A percentile compares a stretch with the other conserved stretches of the same genome.
phyloP scores from a whole-genome alignment of 495 filamentous ascomycete genomes.

The Astrothelium macrocarpum region DNA sequence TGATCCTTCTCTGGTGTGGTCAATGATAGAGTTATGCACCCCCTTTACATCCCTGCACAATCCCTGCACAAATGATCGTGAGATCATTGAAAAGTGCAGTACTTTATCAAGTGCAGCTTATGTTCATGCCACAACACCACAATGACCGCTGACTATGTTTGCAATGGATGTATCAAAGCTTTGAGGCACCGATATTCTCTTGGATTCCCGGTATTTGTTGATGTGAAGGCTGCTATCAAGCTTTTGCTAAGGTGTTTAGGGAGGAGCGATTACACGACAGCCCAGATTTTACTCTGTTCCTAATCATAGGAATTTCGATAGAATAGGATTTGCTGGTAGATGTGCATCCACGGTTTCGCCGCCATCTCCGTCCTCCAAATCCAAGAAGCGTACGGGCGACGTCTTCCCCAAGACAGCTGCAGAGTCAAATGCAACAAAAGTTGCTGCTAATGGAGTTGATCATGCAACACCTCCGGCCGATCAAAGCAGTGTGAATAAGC shows the following conservation, averaged over 20 bases:
- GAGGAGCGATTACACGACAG: not conserved
- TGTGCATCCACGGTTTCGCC: not conserved
- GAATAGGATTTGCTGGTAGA: not conserved
- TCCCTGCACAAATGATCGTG: constrained; percentile 1
- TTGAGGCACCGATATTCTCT: not conserved
- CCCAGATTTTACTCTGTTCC: not conserved
- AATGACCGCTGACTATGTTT: not conserved
- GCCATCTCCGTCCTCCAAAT: not conserved
- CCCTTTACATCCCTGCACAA: no score
- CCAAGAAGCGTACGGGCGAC: not conserved
- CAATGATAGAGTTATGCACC: no score
- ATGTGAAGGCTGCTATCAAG: not conserved
- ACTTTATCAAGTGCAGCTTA: no score
- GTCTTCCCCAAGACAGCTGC: not conserved
- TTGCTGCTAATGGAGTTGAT: not conserved
- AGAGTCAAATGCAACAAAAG: not conserved
- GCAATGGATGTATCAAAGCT: not conserved
- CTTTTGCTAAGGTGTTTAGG: not conserved
- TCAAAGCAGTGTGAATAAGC: not conserved
- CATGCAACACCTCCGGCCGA: not conserved
- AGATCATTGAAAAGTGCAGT: not conserved
- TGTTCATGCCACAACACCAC: not conserved
- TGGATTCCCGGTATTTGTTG: not conserved
- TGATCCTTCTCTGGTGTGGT: no score
- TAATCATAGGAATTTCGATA: not conserved